These are phyloP conservation scores for Jamesozyma spencerorum DNA, from an alignment of 805 yeast genomes.

Conservation along the genomic window DNA sequence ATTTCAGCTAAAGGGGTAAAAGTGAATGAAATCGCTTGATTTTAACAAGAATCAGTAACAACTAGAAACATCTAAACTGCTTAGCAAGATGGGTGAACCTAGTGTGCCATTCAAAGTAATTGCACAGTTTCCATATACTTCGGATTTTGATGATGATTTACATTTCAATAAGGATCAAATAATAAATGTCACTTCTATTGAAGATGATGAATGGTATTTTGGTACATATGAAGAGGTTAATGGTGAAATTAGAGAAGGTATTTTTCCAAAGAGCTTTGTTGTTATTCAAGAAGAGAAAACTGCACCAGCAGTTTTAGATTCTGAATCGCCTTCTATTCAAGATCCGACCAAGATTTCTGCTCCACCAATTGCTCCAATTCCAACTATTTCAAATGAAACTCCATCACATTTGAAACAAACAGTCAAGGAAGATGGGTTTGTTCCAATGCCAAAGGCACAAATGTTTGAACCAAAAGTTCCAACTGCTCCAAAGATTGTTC, in stretches of 20 bases:
- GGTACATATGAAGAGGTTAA: constrained; percentile 47
- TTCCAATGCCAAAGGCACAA: constrained; percentile 9
- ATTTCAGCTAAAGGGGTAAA: neutral
- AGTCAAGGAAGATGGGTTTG: constrained; percentile 8
- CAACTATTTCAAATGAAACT: neutral
- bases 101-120: constrained; percentile 54
- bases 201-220: constrained; percentile 86
- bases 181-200: constrained; percentile 67
- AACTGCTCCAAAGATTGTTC: constrained; percentile 1
- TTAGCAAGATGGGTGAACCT: constrained; percentile 18
- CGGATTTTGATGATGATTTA: constrained; percentile 79
- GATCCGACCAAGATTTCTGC: neutral
- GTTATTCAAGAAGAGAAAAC: constrained; percentile 20
- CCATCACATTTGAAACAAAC: constrained; percentile 6
- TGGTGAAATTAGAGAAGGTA: constrained; percentile 50
- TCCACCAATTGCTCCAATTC: neutral
- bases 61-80: neutral
- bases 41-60: neutral
- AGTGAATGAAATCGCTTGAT: neutral
- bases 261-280: constrained; percentile 85
- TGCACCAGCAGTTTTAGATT: neutral
- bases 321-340: neutral
- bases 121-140: constrained; percentile 57
- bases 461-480: constrained; percentile 6
- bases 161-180: constrained; percentile 57